Evolutionary conservation across 2,329 filamentous ascomycete species (phyloP), one percentile per base, ranked within the genome.

Genomic region (Emergomyces pasteurianus): DNA sequence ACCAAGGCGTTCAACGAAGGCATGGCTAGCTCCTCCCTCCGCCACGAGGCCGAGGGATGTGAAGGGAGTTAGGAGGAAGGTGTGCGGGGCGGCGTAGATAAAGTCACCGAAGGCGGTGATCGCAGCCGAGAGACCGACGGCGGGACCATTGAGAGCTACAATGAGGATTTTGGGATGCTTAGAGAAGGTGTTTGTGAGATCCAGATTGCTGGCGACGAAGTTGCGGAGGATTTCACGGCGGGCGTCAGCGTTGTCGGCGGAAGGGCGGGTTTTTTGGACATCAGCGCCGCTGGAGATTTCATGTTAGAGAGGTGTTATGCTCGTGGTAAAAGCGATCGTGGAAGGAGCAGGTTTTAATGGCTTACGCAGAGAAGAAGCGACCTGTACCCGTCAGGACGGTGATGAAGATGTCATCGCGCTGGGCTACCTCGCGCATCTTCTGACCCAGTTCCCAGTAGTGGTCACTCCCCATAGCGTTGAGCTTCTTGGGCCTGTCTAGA

Each of bases 101-200:
- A 97, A 97, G 79, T 97, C 94, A 28, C 89, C 89, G 73, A 90
- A 88, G 34, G 86, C 86, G 61, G 90, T 79, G 0, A 97, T 77
- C 0, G 92, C 92, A 0, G 92, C 94, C 1, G 88, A 89, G 38
- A 97, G 86, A 6, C 94, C 94, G 59, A 99, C 82, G 12, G 86
- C 91, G 6, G 94, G 94, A 2, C 92, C 94, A 77, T 97, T 97
- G 66, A 97, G 86, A 0, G 90, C 94, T 0, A 87, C 86, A 63
- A 97, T 83, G 28, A 97, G 88, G 75, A 97, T 88, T 78, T 97
- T 96, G 68, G 91, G 89, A 77, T 97, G 94, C 16, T 86, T 86
- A 79, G 94, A 92, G 79, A 97, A 96, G 67, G 90, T 87, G 68
- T 90, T 87, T 1, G 92, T 94, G 68, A 90, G 83, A 80, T 95